Evolutionary conservation across 257 asterid species (phyloP), one percentile per base, ranked within the genome.

Genomic region (Ajuga chamaepitys): DNA sequence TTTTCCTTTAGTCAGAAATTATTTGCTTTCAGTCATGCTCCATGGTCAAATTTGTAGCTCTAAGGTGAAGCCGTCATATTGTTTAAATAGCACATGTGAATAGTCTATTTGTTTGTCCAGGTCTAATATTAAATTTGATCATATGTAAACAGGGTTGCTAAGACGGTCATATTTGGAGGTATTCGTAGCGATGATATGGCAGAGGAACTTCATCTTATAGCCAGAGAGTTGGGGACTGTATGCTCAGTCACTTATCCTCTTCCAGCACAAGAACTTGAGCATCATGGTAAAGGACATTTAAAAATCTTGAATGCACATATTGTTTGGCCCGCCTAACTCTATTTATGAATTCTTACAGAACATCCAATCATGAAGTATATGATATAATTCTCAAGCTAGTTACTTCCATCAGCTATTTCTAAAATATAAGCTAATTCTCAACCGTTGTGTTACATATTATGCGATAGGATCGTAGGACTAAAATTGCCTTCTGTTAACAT

Each of bases 131-230:
- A 64, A 26, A 68, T 30, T 28, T 47, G 18, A 32, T 53, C 17
- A 55, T 73, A 56, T 79, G 68, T 69, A 57, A 82, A 80, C 83
- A 94, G 99, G 93, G 91, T 88, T 67, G 95, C 97, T 55, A 90
- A 75, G 86, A 94, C 95, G 0, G 95, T 88, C 66, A 67, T 94
- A 78, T 72, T 94, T 58, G 99, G 99, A 32, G 92, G 95, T 70
- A 95, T 88, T 72, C 79, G 82, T 65, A 67, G 68, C 75, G 80
- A 57, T 70, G 83, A 80, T 44, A 88, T 90, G 95, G 95, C 89
- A 13, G 83, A 85, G 74, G 96, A 88, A 70, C 95, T 87, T 79
- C 96, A 94, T 71, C 80, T 70, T 62, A 70, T 60, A 60, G 95
- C 95, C 10, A 76, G 64, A 69, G 75, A 80, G 75, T 73, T 81